phyloP scores from a whole-genome alignment of 1,284 basidiomycete genomes.

The Vanrija sp. region DNA sequence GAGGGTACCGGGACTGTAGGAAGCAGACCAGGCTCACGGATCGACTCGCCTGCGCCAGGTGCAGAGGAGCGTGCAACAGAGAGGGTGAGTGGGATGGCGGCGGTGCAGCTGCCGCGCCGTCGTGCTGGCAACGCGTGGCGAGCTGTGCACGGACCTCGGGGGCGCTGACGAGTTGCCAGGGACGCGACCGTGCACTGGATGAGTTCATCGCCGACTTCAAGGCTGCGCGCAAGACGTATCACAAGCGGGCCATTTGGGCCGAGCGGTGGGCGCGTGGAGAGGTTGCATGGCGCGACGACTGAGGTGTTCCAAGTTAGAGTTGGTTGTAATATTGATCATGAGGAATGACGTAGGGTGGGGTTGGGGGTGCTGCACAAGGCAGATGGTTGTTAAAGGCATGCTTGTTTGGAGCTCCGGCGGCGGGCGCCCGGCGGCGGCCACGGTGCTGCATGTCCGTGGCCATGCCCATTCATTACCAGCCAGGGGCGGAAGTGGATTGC shows the following conservation, averaged over 20 bases:
- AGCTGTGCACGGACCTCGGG: neutral
- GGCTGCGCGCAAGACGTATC: conserved; percentile 76
- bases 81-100: conserved; percentile 11
- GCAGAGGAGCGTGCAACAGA: conserved; percentile 6
- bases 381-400: no score
- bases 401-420: no score
- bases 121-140: no score
- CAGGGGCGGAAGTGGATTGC: no score
- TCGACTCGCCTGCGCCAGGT: conserved; percentile 46
- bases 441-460: no score
- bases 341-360: neutral
- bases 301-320: neutral
- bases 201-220: conserved; percentile 84
- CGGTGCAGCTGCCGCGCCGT: no score
- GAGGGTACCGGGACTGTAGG: conserved; percentile 53
- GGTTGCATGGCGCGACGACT: conserved; percentile 72
- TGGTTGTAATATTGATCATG: neutral
- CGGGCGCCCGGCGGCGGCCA: no score
- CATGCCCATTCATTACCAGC: no score
- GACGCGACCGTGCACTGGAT: conserved; percentile 56
- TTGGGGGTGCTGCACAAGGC: no score
- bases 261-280: conserved; percentile 78
- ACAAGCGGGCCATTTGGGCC: conserved; percentile 83
- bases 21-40: conserved; percentile 28
- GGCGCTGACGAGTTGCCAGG: conserved; percentile 7